Percentiles rank a stretch among this genome's conserved stretches.
phyloP scores from a whole-genome alignment of 768 basidiomycete genomes.

The Kwoniella dejecticola region DNA sequence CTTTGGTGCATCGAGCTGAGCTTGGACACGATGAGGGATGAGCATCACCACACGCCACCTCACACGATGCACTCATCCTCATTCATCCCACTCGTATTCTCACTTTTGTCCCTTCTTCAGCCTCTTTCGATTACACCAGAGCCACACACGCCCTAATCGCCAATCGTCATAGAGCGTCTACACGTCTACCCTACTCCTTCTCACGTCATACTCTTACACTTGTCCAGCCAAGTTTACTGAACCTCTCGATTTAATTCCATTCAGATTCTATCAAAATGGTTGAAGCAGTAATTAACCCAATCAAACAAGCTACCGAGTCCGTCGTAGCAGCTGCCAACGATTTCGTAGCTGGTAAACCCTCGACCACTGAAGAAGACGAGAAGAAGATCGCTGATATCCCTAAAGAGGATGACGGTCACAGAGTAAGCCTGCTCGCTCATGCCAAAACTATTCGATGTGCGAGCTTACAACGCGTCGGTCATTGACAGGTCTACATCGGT shows the following conservation, averaged over 20 bases:
- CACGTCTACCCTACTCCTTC: background rate
- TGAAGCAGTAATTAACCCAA: slow-evolving; percentile 9
- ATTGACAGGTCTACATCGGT: slow-evolving; percentile 51
- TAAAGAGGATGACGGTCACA: slow-evolving; percentile 23
- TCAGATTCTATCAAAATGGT: slow-evolving; percentile 6
- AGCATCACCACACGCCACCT: background rate
- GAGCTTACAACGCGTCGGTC: background rate
- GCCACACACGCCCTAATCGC: slow-evolving; percentile 9
- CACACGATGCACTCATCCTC: background rate
- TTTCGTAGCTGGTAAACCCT: background rate
- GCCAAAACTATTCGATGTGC: background rate
- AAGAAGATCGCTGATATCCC: slow-evolving; percentile 23
- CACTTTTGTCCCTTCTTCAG: slow-evolving; percentile 4
- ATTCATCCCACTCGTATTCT: background rate
- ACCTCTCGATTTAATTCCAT: too few species aligned
- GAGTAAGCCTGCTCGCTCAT: slow-evolving; percentile 1
- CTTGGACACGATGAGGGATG: too few species aligned
- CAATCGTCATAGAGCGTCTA: slow-evolving; percentile 6
- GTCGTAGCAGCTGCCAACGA: slow-evolving; percentile 3
- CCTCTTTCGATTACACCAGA: slow-evolving; percentile 30
- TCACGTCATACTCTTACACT: background rate
- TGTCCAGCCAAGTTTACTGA: too few species aligned
- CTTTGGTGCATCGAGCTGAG: too few species aligned
- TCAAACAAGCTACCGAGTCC: slow-evolving; percentile 10
- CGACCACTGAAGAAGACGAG: slow-evolving; percentile 1